Evolutionary conservation across 768 basidiomycete species (phyloP), one percentile per base, ranked within the genome.

Genomic region (Steccherinum ochraceum): DNA sequence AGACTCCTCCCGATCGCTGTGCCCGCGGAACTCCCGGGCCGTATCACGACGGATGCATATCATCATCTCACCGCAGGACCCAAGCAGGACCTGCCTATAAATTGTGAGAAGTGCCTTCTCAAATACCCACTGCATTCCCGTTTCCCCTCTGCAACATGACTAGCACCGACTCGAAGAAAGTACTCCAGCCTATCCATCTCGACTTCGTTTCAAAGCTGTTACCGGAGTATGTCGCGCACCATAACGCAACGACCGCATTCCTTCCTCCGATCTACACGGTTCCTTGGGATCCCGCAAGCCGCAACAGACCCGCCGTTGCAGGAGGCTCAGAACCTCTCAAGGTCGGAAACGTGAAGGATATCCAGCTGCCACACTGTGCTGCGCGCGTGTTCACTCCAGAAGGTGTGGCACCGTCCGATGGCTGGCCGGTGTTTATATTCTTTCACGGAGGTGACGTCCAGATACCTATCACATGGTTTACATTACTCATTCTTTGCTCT

Each of bases 391-490:
- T 83, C 60, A 83, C 81, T 1, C 87, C 87, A 0, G 69, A 75
- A 43, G 78, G 79, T 0, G 49, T 59, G 2, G 58, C 69, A 0
- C 84, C 84, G 0, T 60, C 58, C 1, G 64, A 62, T 0, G 86
- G 86, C 16, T 88, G 86, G 86, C 85, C 85, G 0, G 76, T 80
- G 1, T 78, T 88, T 53, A 73, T 86, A 41, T 89, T 76, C 73
- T 86, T 82, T 61, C 87, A 88, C 55, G 87, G 87, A 48, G 86
- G 86, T 78, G 53, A 49, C 73, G 49, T 12, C 18, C 45, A 45
- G 25, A n/a, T 3, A 11, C 42, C 23, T 23, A n/a, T 45, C 10
- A 12, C 24, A n/a, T n/a, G n/a, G n/a, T n/a, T n/a, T n/a, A n/a
- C n/a, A n/a, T n/a, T n/a, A n/a, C n/a, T n/a, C n/a, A n/a, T n/a